Evolutionary conservation across 371 early-diverging fungal species (phyloP), one percentile per base, ranked within the genome.

Genomic region (Batrachochytrium dendrobatidis): DNA sequence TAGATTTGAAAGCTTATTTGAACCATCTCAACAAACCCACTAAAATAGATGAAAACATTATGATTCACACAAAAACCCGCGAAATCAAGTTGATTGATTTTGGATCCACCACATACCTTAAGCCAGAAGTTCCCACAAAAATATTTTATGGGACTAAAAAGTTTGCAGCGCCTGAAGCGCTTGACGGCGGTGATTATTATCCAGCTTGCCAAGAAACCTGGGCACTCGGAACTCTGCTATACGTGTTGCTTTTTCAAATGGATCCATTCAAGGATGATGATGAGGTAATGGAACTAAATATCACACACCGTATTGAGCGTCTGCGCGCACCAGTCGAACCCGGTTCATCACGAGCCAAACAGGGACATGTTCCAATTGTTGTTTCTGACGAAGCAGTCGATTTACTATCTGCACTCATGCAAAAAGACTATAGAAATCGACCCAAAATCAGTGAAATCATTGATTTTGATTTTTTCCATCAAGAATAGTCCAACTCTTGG

Each of bases 51-150:
- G 79, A 79, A 58, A 79, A 79, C 64, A 70, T 79, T 43, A 56
- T 79, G 57, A 79, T 79, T 39, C 62, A 79, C 66, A 58, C 53
- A n/a, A 44, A 67, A 34, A 75, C 79, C 1, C 65, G 62, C 26
- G 58, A 63, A 32, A 68, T 70, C 56, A 75, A 79, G 59, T 67
- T 79, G 10, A 79, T 79, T 48, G 79, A 79, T 57, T 79, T 79
- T 60, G 79, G 79, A n/a, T 69, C 69, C 6, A 68, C 76, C 6
- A 74, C 76, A 8, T 57, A 46, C n/a, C 59, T 72, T 44, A 34
- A 49, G 32, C 68, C 73, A 3, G 55, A 39, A 35, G 24, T 55
- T n/a, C 48, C 65, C 2, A 60, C 65, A 28, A 35, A 28, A 57
- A 20, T 59, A 32, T 77, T 77, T 59, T 77, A 70, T 61, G 78